Base-by-base conservation (phyloP, 345 rosid species). In the Jatropha curcas region DNA sequence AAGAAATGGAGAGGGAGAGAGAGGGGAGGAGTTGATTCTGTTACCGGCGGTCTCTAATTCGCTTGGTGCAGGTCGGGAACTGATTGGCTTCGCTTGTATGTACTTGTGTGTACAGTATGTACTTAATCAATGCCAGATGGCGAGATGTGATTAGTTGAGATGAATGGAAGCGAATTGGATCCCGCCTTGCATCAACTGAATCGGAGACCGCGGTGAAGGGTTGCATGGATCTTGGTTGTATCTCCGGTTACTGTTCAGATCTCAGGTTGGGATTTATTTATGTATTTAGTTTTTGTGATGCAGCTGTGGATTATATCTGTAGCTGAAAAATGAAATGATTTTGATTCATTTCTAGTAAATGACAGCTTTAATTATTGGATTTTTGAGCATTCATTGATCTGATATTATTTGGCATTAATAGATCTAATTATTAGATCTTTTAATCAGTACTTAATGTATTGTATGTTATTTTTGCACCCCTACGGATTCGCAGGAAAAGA, bases 61-160 rank as follows among this genome's bases (percentile, higher is more conserved):
- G 97, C 98, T 91, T 93, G 98, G 94, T 93, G 96, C 97, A 93
- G 94, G 91, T 91, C 97, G 97, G 98, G 98, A 91, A 85, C 91
- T 80, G 83, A 73, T 68, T 63, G 70, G 68, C 59, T 45, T 39
- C 22, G 37, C n/a, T 46, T 46, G 33, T 14, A 13, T 41, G 45
- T 13, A 41, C 11, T 9, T 13, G 11, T 41, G 11, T 41, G 4
- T 41, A 41, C 45, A 7, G 6, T 39, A 39, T 5, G 12, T 31
- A 20, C 28, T 20, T 71, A 52, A 1, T 25, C 13, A 31, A 46
- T 43, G 65, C 76, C 83, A 77, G 45, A 11, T 84, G 81, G 68
- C 9, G 61, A 37, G 60, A 39, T 41, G 61, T 35, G 65, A 46
- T 65, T 71, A 34, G 68, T n/a, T 34, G 28, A 25, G 34, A 8